A percentile compares a stretch with the other conserved stretches of the same genome.
Conservation (phyloP, 2,329 filamentous ascomycete genomes). For the Cladorrhinum sp. region DNA sequence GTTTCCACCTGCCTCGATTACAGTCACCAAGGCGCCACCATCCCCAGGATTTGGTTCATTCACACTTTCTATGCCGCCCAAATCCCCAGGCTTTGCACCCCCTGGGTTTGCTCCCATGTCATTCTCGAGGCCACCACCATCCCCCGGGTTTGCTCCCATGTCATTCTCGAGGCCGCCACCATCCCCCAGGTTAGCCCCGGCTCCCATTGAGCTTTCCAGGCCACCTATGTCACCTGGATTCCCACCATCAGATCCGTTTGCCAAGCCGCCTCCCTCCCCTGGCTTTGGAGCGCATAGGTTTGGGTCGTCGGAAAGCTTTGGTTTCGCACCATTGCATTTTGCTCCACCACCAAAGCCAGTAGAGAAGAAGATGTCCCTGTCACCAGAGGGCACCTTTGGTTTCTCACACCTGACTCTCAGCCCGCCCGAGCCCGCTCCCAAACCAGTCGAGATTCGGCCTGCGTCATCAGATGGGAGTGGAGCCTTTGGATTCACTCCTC, state of each 20-base stretch:
- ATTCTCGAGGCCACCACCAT: slow-evolving; percentile 31
- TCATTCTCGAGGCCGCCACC: slow-evolving; percentile 31
- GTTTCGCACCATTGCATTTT: slow-evolving; percentile 36
- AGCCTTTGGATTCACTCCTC: neutral
- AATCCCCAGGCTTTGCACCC: slow-evolving; percentile 25
- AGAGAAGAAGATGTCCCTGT: slow-evolving; percentile 3
- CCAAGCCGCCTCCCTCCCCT: slow-evolving; percentile 44
- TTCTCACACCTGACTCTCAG: neutral
- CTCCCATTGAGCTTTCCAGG: slow-evolving; percentile 30
- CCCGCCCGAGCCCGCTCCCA: neutral
- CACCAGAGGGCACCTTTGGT: neutral
- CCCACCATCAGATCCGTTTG: slow-evolving; percentile 29
- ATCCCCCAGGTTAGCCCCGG: slow-evolving; percentile 27
- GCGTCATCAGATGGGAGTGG: neutral
- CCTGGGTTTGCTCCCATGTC: slow-evolving; percentile 30
- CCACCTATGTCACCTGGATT: slow-evolving; percentile 28
- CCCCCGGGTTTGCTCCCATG: slow-evolving; percentile 30
- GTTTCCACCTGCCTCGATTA: slow-evolving; percentile 20
- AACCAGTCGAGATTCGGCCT: neutral
- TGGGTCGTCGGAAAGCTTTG: slow-evolving; percentile 38
- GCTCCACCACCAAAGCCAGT: slow-evolving; percentile 16
- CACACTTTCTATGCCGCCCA: slow-evolving; percentile 14
- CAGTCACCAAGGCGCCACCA: slow-evolving; percentile 35
- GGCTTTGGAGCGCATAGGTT: slow-evolving; percentile 43
- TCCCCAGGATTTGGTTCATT: slow-evolving; percentile 37